These are phyloP conservation scores for Solanum clarkiae DNA, from an alignment of 257 asterid genomes.

Conservation along the genomic window DNA sequence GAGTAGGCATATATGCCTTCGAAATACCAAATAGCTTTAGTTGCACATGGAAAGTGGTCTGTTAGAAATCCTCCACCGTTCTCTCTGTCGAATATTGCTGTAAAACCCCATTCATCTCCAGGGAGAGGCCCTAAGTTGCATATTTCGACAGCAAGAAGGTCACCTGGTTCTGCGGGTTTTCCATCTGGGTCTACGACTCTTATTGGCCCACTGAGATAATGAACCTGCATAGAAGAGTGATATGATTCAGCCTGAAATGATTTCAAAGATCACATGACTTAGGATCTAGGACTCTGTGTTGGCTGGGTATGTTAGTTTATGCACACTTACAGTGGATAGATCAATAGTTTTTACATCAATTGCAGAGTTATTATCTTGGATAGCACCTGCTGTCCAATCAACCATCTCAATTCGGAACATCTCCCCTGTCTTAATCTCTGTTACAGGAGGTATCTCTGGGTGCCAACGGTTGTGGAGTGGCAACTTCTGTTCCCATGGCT, in stretches of 20 bases:
- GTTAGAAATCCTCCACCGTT: slow-evolving; percentile 95
- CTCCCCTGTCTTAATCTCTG: slow-evolving; percentile 27
- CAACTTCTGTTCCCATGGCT: slow-evolving; percentile 24
- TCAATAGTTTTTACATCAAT: slow-evolving; percentile 35
- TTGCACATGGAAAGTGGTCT: slow-evolving; percentile 79
- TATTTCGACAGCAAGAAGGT: slow-evolving; percentile 76
- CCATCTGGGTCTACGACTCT: slow-evolving; percentile 61
- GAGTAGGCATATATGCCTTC: slow-evolving; percentile 94
- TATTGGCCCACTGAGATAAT: slow-evolving; percentile 90
- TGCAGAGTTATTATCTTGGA: slow-evolving; percentile 38
- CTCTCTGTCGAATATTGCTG: slow-evolving; percentile 89
- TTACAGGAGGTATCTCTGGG: slow-evolving; percentile 32
- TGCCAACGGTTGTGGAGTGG: slow-evolving; percentile 39
- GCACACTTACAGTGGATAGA: slow-evolving; percentile 37
- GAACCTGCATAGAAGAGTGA: slow-evolving; percentile 37
- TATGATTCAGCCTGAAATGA: not conserved
- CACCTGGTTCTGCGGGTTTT: slow-evolving; percentile 72
- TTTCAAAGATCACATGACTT: not conserved
- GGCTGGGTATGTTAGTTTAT: not conserved
- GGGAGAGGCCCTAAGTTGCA: slow-evolving; percentile 93
- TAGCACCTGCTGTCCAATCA: slow-evolving; percentile 49
- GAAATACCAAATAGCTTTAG: slow-evolving; percentile 91
- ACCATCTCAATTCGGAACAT: slow-evolving; percentile 36
- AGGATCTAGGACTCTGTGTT: not conserved
- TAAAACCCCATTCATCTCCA: slow-evolving; percentile 95